Evolutionary conservation across 1,139 yeast species (phyloP), one percentile per base, ranked within the genome.

Genomic region (Candida pseudoviswanathii): DNA sequence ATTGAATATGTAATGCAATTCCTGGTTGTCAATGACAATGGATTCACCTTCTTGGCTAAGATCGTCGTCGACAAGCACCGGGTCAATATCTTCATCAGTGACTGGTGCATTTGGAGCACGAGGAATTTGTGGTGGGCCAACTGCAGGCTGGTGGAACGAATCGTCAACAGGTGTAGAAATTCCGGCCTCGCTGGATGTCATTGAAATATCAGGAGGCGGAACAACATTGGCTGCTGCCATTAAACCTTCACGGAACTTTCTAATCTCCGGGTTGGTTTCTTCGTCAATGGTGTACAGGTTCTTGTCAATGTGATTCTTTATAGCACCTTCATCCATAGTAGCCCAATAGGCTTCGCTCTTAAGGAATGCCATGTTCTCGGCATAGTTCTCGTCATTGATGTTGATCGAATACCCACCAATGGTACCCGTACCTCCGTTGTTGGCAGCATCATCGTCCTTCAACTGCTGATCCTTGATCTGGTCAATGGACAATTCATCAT

Each of bases 401-500:
- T 27, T 34, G 3, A 27, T 22, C 9, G 32, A 21, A 16, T 11
- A 11, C 4, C 41, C 41, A 1, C 46, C 40, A 11, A 62, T 58
- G 16, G 47, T 51, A 16, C 31, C 37, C 3, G 50, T 44, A 26
- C 24, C 44, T 10, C 57, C 63, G 43, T 62, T 65, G 21, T 53
- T 58, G 52, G n/a, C 53, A 26, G 47, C 55, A 44, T 47, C 21
- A 4, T 45, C 46, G 49, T 75, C 80, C 47, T 64, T 70, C 33
- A 64, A 53, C 53, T 72, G 71, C 52, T 72, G 79, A 53, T 75
- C 78, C 42, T 64, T 67, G 43, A 76, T 75, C 55, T 75, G 80
- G 34, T 67, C 80, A 40, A 59, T 60, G 2, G 78, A 71, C 50
- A 76, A 67, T 53, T 76, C 80, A 51, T 75, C 80, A 58, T 76